phyloP scores from a whole-genome alignment of 805 yeast genomes.

The Metschnikowia vanudenii region DNA sequence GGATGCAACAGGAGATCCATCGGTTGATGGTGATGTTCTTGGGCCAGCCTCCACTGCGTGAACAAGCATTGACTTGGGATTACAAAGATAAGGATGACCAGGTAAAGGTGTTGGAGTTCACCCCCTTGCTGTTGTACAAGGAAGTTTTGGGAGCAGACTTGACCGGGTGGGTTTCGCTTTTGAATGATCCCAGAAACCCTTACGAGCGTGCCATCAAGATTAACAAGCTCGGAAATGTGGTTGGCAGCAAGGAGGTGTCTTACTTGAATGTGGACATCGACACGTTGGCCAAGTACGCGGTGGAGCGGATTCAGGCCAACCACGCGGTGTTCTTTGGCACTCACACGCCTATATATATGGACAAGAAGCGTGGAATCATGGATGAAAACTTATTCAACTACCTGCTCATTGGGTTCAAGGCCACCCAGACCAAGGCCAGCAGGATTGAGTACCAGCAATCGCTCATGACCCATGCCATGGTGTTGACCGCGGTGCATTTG shows the following conservation, averaged over 20 bases:
- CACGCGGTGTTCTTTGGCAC: slow-evolving; percentile 23
- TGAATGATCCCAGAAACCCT: slow-evolving; percentile 23
- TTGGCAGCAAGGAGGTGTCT: slow-evolving; percentile 19
- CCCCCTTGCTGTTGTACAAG: slow-evolving; percentile 20
- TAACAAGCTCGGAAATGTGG: slow-evolving; percentile 22
- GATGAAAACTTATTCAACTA: slow-evolving; percentile 20
- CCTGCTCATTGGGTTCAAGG: slow-evolving; percentile 16
- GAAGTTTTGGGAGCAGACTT: slow-evolving; percentile 17
- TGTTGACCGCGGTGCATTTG: slow-evolving; percentile 21
- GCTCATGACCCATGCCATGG: slow-evolving; percentile 26
- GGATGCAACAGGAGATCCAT: slow-evolving; percentile 21
- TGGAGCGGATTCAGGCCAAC: slow-evolving; percentile 17
- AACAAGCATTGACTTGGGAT: slow-evolving; percentile 17
- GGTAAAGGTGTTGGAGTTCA: slow-evolving; percentile 16
- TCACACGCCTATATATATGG: slow-evolving; percentile 23
- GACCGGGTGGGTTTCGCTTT: slow-evolving; percentile 19
- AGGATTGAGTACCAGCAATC: slow-evolving; percentile 21
- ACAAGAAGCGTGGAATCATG: slow-evolving; percentile 23
- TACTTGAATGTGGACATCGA: slow-evolving; percentile 21
- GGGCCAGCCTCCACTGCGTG: slow-evolving; percentile 22
- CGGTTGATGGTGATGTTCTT: slow-evolving; percentile 22
- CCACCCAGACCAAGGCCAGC: slow-evolving; percentile 19
- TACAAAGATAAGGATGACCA: slow-evolving; percentile 19
- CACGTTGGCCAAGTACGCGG: slow-evolving; percentile 17
- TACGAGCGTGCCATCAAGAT: slow-evolving; percentile 18